These are phyloP conservation scores for Zalerion maritima DNA, from an alignment of 495 filamentous ascomycete genomes.

Conservation along the genomic window DNA sequence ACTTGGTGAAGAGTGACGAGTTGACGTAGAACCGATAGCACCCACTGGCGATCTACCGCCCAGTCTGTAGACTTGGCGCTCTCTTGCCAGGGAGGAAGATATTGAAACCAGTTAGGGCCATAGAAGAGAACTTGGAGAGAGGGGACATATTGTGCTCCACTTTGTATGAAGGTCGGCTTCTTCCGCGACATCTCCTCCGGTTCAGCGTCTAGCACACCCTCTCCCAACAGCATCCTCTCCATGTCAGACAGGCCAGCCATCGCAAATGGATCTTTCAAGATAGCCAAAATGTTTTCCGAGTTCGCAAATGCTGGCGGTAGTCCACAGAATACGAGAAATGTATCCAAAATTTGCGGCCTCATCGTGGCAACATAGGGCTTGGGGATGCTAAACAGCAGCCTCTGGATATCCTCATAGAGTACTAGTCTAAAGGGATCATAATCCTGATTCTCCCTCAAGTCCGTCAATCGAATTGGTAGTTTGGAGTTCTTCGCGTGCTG, in stretches of 20 bases:
- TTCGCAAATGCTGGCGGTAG: constrained; percentile 38
- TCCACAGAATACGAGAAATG: constrained; percentile 54
- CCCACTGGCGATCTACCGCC: constrained; percentile 30
- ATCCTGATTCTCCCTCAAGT: constrained; percentile 42
- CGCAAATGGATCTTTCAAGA: constrained; percentile 21
- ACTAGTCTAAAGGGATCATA: constrained; percentile 71
- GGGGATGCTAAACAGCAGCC: constrained; percentile 43
- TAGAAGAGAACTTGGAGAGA: constrained; percentile 25
- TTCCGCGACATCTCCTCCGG: constrained; percentile 12
- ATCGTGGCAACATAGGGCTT: constrained; percentile 15
- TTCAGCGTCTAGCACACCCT: background rate
- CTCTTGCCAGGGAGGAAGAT: constrained; percentile 10
- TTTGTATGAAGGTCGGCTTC: constrained; percentile 20
- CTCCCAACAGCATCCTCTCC: constrained; percentile 1
- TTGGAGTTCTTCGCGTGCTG: constrained; percentile 28
- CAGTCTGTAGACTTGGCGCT: constrained; percentile 1
- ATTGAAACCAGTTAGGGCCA: constrained; percentile 21
- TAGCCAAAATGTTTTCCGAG: constrained; percentile 4
- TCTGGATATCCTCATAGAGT: constrained; percentile 60
- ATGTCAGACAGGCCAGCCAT: constrained; percentile 3
- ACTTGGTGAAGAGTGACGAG: constrained; percentile 30
- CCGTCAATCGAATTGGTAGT: constrained; percentile 51
- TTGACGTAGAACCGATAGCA: constrained; percentile 37
- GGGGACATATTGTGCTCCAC: constrained; percentile 16
- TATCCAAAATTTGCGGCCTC: constrained; percentile 39